Evolutionary conservation across 768 basidiomycete species (phyloP).

Genomic region (Pulveroboletus sp.): DNA sequence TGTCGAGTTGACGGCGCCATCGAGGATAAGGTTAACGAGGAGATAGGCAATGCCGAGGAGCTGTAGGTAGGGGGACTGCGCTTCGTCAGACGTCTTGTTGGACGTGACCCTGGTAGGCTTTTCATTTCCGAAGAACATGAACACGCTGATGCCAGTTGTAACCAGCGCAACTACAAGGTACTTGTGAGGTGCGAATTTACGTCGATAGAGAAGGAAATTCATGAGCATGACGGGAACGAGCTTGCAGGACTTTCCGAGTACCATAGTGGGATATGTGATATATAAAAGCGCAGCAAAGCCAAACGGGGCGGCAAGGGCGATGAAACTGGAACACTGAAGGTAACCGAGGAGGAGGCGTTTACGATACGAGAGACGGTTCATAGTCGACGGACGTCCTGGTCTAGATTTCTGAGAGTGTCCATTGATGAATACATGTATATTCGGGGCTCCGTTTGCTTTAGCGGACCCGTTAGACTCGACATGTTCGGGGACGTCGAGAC

Average conservation of each 20-base stretch:
- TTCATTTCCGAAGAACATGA: constrained; percentile 84
- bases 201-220: constrained; percentile 93
- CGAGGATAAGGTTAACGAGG: constrained; percentile 81
- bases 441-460: constrained; percentile 21
- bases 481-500: constrained; percentile 42
- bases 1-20: constrained; percentile 92
- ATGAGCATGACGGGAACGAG: constrained; percentile 98
- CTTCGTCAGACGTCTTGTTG: constrained; percentile 28
- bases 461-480: constrained; percentile 18
- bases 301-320: constrained; percentile 90
- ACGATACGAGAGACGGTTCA: constrained; percentile 33
- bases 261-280: constrained; percentile 98
- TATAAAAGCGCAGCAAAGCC: constrained; percentile 93
- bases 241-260: constrained; percentile 98
- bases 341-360: constrained; percentile 62
- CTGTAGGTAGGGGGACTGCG: constrained; percentile 45
- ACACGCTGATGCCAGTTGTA: constrained; percentile 84
- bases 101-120: constrained; percentile 34
- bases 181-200: constrained; percentile 89
- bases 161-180: constrained; percentile 94
- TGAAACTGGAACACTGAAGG: constrained; percentile 80
- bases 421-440: constrained; percentile 36
- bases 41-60: constrained; percentile 72
- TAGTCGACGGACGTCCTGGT: constrained; percentile 25
- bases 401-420: constrained; percentile 23